These are phyloP conservation scores for Pisolithus tinctorius DNA, from an alignment of 768 basidiomycete species.

Conservation along the genomic window DNA sequence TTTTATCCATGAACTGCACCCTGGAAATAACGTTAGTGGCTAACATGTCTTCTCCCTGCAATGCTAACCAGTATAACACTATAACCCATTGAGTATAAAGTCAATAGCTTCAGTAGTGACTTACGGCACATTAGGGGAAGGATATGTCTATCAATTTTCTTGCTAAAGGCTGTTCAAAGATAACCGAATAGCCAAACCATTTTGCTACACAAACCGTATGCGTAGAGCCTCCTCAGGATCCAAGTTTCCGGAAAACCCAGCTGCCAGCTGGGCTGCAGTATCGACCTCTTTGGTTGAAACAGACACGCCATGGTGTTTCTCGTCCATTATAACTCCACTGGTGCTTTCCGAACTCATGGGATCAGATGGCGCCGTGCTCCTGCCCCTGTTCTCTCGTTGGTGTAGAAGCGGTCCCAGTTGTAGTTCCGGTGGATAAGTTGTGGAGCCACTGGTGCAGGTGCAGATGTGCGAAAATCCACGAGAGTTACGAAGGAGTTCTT, in stretches of 20 bases:
- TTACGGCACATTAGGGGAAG: conserved; percentile 67
- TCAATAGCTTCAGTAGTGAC: conserved; percentile 19
- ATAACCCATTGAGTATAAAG: not conserved
- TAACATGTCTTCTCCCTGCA: not conserved
- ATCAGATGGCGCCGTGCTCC: not conserved
- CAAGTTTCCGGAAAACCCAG: conserved; percentile 36
- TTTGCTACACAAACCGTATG: conserved; percentile 35
- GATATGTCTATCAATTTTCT: conserved; percentile 63
- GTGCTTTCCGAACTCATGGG: conserved; percentile 6
- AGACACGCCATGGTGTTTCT: conserved; percentile 31
- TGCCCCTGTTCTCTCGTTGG: not conserved
- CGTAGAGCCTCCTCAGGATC: conserved; percentile 47
- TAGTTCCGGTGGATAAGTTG: not conserved
- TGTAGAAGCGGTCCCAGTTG: not conserved
- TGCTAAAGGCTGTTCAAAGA: conserved; percentile 19
- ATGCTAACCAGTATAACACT: conserved; percentile 51
- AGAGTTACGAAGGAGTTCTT: no score
- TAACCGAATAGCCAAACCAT: not conserved
- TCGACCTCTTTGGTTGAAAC: conserved; percentile 46
- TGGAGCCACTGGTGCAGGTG: no score
- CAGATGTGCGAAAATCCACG: no score
- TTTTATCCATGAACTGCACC: conserved; percentile 79
- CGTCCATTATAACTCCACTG: conserved; percentile 7
- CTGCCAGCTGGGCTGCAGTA: conserved; percentile 52
- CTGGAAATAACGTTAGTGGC: conserved; percentile 23